These are phyloP conservation scores for Podospora pseudocomata DNA, from an alignment of 495 filamentous ascomycete genomes.

Conservation along the genomic window DNA sequence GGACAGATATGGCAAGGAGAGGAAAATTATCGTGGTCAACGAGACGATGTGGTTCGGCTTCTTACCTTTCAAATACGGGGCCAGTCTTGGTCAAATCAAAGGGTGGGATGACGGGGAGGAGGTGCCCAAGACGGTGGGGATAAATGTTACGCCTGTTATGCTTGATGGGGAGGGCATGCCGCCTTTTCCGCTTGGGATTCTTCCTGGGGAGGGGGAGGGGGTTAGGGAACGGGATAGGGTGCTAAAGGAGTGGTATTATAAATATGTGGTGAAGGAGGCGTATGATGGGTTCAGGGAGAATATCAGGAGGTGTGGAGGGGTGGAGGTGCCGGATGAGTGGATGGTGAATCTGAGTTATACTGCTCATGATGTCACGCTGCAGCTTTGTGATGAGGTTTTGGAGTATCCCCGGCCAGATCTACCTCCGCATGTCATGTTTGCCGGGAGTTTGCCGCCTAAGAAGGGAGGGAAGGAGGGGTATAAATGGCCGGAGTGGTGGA, in stretches of 20 bases:
- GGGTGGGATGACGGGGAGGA: conserved; percentile 9
- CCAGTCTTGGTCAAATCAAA: conserved; percentile 1
- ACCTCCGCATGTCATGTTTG: conserved; percentile 29
- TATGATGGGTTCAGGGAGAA: conserved; percentile 16
- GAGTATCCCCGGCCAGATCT: conserved; percentile 34
- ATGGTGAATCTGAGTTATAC: conserved; percentile 24
- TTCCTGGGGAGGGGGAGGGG: not conserved
- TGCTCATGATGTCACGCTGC: conserved; percentile 31
- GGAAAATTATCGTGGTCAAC: conserved; percentile 25
- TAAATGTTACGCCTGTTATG: conserved; percentile 27
- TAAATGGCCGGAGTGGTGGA: conserved; percentile 32
- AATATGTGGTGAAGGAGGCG: conserved; percentile 15
- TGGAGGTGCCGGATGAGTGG: conserved; percentile 20
- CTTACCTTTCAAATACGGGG: conserved; percentile 23
- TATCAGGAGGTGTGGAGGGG: conserved; percentile 9
- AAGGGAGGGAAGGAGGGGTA: conserved; percentile 14
- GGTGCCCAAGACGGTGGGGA: conserved; percentile 21
- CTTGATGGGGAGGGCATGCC: conserved; percentile 21
- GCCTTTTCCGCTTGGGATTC: conserved; percentile 20
- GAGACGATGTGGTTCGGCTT: conserved; percentile 23
- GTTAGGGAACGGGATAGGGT: conserved; percentile 10
- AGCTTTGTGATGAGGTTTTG: conserved; percentile 34
- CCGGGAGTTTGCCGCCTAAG: conserved; percentile 32
- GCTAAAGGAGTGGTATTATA: conserved; percentile 16
- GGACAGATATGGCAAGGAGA: conserved; percentile 7